Percentiles rank a stretch among this genome's conserved stretches.
These are phyloP conservation scores for Plenodomus biglobosus DNA, from an alignment of 2,329 filamentous ascomycete genomes.

Conservation along the genomic window DNA sequence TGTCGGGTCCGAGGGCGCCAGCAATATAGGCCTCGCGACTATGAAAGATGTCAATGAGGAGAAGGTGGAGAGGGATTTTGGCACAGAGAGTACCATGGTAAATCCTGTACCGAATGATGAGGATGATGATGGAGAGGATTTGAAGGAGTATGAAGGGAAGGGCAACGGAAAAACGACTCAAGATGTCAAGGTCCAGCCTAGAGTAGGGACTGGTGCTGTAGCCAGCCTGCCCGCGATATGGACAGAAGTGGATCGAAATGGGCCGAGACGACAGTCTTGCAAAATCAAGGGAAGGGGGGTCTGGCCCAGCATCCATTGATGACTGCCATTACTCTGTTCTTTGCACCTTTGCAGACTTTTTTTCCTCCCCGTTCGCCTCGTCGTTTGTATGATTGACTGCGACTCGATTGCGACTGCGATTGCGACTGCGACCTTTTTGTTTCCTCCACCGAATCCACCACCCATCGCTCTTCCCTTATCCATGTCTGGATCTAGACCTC, in stretches of 20 bases:
- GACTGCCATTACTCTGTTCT: no score
- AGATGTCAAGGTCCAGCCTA: background rate
- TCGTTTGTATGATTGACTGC: no score
- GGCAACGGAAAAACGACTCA: background rate
- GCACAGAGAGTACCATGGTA: background rate
- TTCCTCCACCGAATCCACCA: background rate
- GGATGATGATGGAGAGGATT: background rate
- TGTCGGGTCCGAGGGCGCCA: constrained; percentile 38
- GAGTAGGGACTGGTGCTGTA: background rate
- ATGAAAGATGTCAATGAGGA: background rate
- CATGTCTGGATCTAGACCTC: background rate
- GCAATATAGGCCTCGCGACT: background rate
- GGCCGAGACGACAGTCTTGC: background rate
- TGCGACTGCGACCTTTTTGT: no score
- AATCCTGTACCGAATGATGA: background rate
- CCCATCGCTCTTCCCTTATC: no score
- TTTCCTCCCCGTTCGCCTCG: no score
- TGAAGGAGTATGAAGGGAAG: background rate
- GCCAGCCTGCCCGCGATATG: background rate
- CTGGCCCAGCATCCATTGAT: background rate
- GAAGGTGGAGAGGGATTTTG: background rate
- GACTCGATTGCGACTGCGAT: no score
- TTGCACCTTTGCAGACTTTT: no score
- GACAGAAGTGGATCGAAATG: background rate
- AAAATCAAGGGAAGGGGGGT: background rate